Evolutionary conservation across 805 yeast species (phyloP), one percentile per base, ranked within the genome.

Genomic region (Limtongia smithiae): DNA sequence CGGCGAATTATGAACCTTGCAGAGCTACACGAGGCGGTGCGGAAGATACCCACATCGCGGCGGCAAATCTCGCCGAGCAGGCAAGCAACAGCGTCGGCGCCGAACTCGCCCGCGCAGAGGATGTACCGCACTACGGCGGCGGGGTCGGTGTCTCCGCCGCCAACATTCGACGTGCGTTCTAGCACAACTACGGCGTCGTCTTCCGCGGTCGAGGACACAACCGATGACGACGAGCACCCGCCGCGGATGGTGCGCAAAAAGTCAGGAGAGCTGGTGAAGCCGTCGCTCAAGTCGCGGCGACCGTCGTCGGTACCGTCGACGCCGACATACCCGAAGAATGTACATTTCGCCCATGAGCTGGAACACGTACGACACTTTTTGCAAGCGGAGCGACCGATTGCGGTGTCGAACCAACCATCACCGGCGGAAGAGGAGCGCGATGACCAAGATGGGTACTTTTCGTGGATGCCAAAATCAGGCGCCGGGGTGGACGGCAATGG

Each of bases 211-310:
- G 30, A 34, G 44, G 27, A 35, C 37, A 7, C 68, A 18, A 67
- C 66, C 3, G 68, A 44, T 4, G 37, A 9, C 18, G 55, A 50
- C 32, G 50, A 35, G 25, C 50, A 44, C 27, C 15, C 48, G 14
- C 52, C 46, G 27, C 55, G 57, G 20, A 67, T 85, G 46, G 77
- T 87, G 3, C 80, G 94, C 41, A 90, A 89, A 65, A 89, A 89
- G 65, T 79, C 88, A 0, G 96, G 95, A n/a, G 96, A 88, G 63
- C 70, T 85, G 37, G 83, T 87, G 38, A 85, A 85, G 62, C 79
- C 90, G 2, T 82, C 86, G 12, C 71, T 87, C 48, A 83, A 82
- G 61, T 39, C 50, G 20, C 65, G 60, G 32, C 65, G 70, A 20
- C 64, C 68, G 39, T 54, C 61, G 40, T 60, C 67, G 21, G 63